Percentiles rank a stretch among this genome's conserved stretches.
Conservation (phyloP, 768 basidiomycete species). For the Pleurotus cornucopiae region DNA sequence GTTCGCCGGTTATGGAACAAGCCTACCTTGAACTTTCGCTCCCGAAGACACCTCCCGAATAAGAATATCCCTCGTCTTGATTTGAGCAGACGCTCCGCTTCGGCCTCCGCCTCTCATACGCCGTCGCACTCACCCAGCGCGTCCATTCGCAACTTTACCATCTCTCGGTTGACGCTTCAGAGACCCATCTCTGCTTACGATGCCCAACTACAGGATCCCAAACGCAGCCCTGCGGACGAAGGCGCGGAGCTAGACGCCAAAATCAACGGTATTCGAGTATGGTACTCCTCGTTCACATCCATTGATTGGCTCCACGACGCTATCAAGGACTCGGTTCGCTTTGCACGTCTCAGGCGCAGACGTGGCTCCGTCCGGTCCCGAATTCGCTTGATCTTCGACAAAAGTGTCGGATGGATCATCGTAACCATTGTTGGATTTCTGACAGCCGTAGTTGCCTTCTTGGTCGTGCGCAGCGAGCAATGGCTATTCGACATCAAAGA, state of each 20-base stretch:
- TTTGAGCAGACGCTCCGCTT: slow-evolving; percentile 23
- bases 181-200: slow-evolving; percentile 78
- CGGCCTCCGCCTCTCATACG: slow-evolving; percentile 33
- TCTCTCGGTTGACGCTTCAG: slow-evolving; percentile 38
- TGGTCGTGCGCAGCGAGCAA: slow-evolving; percentile 82
- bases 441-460: slow-evolving; percentile 81
- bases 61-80: slow-evolving; percentile 28
- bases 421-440: slow-evolving; percentile 86
- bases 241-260: slow-evolving; percentile 54
- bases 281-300: slow-evolving; percentile 87
- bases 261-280: slow-evolving; percentile 85
- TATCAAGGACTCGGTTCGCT: slow-evolving; percentile 88
- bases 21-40: slow-evolving; percentile 23
- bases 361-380: slow-evolving; percentile 69
- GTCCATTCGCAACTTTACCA: slow-evolving; percentile 34
- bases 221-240: slow-evolving; percentile 25
- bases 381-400: slow-evolving; percentile 62
- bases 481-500: slow-evolving; percentile 91
- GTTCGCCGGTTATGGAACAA: slow-evolving; percentile 22
- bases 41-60: slow-evolving; percentile 29
- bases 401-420: slow-evolving; percentile 83
- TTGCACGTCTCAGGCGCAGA: slow-evolving; percentile 57
- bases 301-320: slow-evolving; percentile 97
- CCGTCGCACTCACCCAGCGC: slow-evolving; percentile 30
- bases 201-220: slow-evolving; percentile 33